Evolutionary conservation across 352 stramenopile species (phyloP).

Genomic region (Globisporangium sylvaticum): DNA sequence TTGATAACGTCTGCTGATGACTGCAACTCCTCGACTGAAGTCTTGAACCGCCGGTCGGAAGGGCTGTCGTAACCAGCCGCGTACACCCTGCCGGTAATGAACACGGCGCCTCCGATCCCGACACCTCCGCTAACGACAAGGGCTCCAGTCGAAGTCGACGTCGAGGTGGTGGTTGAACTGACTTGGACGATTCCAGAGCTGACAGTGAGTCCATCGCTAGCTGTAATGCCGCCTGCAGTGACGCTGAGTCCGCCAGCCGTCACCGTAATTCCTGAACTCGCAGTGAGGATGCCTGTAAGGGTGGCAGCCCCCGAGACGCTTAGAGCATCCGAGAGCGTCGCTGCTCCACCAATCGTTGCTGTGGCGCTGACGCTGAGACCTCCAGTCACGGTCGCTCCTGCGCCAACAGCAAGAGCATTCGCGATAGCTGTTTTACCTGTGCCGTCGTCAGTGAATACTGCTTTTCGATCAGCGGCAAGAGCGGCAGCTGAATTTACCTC

Average conservation of each 20-base stretch:
- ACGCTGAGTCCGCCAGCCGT: slow-evolving; percentile 10
- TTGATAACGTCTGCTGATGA: slow-evolving; percentile 23
- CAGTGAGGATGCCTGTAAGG: neutral
- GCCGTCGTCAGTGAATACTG: neutral
- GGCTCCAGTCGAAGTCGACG: slow-evolving; percentile 20
- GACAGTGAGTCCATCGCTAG: slow-evolving; percentile 18
- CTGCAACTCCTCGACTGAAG: slow-evolving; percentile 19
- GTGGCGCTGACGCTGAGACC: neutral
- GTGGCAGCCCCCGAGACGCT: neutral
- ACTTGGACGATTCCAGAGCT: slow-evolving; percentile 20
- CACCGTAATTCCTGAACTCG: slow-evolving; percentile 11
- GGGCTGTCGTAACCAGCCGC: slow-evolving; percentile 3
- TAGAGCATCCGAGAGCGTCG: neutral
- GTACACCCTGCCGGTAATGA: slow-evolving; percentile 22
- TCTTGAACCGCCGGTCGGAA: slow-evolving; percentile 47
- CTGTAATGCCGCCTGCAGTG: slow-evolving; percentile 14
- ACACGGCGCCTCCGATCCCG: slow-evolving; percentile 24
- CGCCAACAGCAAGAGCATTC: neutral
- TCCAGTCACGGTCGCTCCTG: neutral
- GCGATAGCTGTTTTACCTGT: neutral
- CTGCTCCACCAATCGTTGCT: too few relatives aligned
- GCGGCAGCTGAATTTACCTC: neutral
- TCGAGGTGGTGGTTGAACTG: slow-evolving; percentile 19
- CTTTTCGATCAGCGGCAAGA: too few relatives aligned
- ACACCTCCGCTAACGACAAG: slow-evolving; percentile 39